A percentile compares a stretch with the other conserved stretches of the same genome.
Conservation (phyloP, 176 grass and related monocot genomes). For the Oryza rufipogon region DNA sequence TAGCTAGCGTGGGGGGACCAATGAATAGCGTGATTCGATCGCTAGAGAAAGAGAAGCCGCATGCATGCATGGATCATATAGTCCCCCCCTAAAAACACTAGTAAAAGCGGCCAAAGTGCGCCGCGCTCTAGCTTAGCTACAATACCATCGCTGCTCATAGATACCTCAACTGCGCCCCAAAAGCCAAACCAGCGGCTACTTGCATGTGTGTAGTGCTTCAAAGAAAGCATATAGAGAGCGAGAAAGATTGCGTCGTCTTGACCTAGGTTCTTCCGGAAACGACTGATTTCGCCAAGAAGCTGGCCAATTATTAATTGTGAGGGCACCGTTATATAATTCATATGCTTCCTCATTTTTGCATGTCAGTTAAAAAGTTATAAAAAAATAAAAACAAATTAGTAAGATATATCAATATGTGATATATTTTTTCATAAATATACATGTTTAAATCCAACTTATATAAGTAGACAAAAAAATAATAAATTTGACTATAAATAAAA, state of each 20-base stretch:
- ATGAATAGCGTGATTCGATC: constrained; percentile 10
- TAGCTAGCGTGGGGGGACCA: constrained; percentile 26
- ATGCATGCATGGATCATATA: neutral
- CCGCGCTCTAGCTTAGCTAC: constrained; percentile 40
- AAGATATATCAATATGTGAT: too few species aligned
- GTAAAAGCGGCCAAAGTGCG: constrained; percentile 51
- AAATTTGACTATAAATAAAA: too few species aligned
- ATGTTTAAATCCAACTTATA: too few species aligned
- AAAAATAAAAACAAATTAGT: too few species aligned
- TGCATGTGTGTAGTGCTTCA: constrained; percentile 12
- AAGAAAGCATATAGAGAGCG: neutral
- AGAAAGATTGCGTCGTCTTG: neutral
- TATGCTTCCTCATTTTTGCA: too few species aligned
- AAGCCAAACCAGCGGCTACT: constrained; percentile 49
- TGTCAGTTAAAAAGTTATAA: too few species aligned
- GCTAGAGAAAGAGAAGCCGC: constrained; percentile 16
- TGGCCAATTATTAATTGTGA: neutral
- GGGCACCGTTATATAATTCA: neutral
- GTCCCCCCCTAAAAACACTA: neutral
- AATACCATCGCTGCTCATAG: constrained; percentile 33
- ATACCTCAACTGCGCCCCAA: constrained; percentile 44
- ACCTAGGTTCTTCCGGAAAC: neutral
- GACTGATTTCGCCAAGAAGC: neutral
- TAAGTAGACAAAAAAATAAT: too few species aligned
- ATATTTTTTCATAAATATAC: too few species aligned